Evolutionary conservation across 1,284 basidiomycete genomes (phyloP).

Genomic region (Quambalaria eucalypti): DNA sequence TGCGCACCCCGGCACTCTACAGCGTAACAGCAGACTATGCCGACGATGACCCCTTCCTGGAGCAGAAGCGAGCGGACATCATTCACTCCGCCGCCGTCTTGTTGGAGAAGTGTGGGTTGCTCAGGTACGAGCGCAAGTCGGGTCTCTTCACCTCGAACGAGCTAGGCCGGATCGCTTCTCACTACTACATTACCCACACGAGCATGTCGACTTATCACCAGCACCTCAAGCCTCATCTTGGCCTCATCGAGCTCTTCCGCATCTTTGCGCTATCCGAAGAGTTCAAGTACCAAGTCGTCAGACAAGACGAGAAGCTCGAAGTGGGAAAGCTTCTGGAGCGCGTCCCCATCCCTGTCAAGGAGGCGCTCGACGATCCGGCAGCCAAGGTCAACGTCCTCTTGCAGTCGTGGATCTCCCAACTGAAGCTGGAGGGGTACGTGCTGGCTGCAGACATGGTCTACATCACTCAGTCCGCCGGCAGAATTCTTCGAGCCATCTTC

Average conservation of each 20-base stretch:
- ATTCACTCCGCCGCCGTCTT: slow-evolving; percentile 85
- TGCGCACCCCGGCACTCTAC: slow-evolving; percentile 80
- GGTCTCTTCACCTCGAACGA: slow-evolving; percentile 63
- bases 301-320: slow-evolving; percentile 56
- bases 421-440: slow-evolving; percentile 91
- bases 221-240: slow-evolving; percentile 79
- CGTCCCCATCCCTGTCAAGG: slow-evolving; percentile 95
- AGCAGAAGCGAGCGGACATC: slow-evolving; percentile 91
- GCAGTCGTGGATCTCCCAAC: slow-evolving; percentile 88
- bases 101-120: slow-evolving; percentile 83
- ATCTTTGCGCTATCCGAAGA: slow-evolving; percentile 95
- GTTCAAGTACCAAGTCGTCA: slow-evolving; percentile 78
- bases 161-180: slow-evolving; percentile 83
- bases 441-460: slow-evolving; percentile 98
- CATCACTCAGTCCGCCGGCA: slow-evolving; percentile 51
- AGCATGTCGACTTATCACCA: slow-evolving; percentile 97
- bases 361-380: slow-evolving; percentile 86
- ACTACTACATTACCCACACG: slow-evolving; percentile 91
- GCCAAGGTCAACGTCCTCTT: slow-evolving; percentile 96
- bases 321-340: slow-evolving; percentile 85
- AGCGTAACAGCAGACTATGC: slow-evolving; percentile 82
- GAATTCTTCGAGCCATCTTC: slow-evolving; percentile 91
- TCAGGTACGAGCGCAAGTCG: slow-evolving; percentile 84
- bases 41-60: slow-evolving; percentile 69
- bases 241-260: slow-evolving; percentile 81